Percentiles rank a stretch among this genome's conserved stretches.
Conservation (phyloP, 75 land plant genomes). For the Isoetes taiwanensis region DNA sequence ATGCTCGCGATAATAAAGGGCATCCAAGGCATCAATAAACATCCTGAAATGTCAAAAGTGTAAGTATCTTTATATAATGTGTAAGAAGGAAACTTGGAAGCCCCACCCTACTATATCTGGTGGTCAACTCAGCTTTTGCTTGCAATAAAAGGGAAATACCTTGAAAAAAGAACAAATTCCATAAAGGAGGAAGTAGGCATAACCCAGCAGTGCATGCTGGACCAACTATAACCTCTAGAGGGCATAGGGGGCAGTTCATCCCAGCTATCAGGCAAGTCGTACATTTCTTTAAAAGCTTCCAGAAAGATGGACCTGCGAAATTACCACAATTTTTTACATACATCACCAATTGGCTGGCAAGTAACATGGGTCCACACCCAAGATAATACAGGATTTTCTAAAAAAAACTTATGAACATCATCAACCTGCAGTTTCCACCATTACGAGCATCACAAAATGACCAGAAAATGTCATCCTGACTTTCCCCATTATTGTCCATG, state of each 20-base stretch:
- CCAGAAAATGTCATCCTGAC: constrained; percentile 66
- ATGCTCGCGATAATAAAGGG: constrained; percentile 52
- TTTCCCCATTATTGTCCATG: constrained; percentile 20
- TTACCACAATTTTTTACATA: too few species aligned
- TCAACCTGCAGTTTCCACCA: constrained; percentile 98
- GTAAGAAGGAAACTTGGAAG: not conserved
- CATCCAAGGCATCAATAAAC: constrained; percentile 86
- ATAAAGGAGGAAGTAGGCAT: constrained; percentile 78
- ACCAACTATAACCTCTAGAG: constrained; percentile 64
- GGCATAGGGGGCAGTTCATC: constrained; percentile 77
- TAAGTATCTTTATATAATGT: not conserved
- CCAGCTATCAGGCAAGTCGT: constrained; percentile 36
- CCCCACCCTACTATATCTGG: constrained; percentile 47
- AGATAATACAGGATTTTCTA: too few species aligned
- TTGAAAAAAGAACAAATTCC: constrained; percentile 75
- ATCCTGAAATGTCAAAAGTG: constrained; percentile 37
- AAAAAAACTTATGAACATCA: too few species aligned
- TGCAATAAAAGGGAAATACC: constrained; percentile 54
- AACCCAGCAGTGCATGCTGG: constrained; percentile 85
- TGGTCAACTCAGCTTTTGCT: constrained; percentile 65
- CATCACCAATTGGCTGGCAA: too few species aligned
- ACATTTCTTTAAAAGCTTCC: constrained; percentile 59
- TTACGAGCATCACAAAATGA: constrained; percentile 74
- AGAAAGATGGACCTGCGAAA: too few species aligned
- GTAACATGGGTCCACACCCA: too few species aligned